These are phyloP conservation scores for Echium plantagineum DNA, from an alignment of 257 asterid species.

Conservation along the genomic window DNA sequence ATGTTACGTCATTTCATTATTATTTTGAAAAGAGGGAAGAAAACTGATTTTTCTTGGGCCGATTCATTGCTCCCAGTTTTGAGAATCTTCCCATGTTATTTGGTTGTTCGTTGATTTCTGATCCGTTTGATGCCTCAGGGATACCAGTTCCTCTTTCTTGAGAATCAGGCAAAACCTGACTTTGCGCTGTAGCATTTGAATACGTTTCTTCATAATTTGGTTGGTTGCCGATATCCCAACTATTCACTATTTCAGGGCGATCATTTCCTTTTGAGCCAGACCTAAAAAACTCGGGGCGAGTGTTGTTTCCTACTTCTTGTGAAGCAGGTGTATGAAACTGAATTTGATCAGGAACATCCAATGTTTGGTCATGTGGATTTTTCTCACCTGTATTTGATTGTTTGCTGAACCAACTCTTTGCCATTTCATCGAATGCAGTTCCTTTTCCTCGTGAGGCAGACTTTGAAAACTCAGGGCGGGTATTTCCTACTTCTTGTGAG, in stretches of 20 bases:
- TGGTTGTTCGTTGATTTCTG: neutral
- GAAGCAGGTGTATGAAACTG: no score
- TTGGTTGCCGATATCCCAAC: no score
- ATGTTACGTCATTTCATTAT: neutral
- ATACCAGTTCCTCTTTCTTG: neutral
- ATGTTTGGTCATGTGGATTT: no score
- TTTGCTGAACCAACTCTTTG: no score
- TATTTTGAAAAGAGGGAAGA: neutral
- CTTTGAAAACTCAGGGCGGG: neutral
- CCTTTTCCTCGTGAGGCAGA: neutral
- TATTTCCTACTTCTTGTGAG: neutral
- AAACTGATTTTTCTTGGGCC: neutral
- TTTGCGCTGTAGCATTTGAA: neutral
- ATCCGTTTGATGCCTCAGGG: neutral
- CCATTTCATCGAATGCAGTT: no score
- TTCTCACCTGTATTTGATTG: no score
- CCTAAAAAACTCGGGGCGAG: no score
- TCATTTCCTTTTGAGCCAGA: neutral
- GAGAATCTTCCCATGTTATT: neutral
- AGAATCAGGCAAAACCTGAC: neutral
- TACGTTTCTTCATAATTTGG: neutral
- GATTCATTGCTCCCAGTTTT: neutral
- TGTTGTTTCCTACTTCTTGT: no score
- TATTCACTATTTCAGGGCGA: neutral
- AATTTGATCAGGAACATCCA: no score